These are phyloP conservation scores for Phoma sp. DNA, from an alignment of 2,329 filamentous ascomycete species.

Conservation along the genomic window DNA sequence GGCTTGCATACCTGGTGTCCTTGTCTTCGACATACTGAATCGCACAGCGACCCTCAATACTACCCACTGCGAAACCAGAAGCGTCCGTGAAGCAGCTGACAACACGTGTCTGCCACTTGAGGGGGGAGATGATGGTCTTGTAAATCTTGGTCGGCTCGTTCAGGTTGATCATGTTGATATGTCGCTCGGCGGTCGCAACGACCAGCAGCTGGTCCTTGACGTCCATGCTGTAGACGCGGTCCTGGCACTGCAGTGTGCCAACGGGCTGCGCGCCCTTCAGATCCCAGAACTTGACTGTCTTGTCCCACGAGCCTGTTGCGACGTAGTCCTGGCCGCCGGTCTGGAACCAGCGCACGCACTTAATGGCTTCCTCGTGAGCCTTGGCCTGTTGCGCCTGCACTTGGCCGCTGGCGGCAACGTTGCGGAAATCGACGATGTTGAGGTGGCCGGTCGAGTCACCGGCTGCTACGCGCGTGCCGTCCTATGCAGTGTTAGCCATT, in stretches of 20 bases:
- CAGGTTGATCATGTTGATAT: slow-evolving; percentile 94
- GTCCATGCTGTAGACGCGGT: slow-evolving; percentile 90
- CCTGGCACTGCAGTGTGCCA: slow-evolving; percentile 71
- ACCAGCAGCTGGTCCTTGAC: slow-evolving; percentile 88
- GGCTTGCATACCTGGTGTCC: slow-evolving; percentile 67
- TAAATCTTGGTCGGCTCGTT: slow-evolving; percentile 89
- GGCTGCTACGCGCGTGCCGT: slow-evolving; percentile 87
- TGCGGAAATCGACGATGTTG: slow-evolving; percentile 80
- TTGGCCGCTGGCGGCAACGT: slow-evolving; percentile 48
- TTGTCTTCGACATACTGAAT: slow-evolving; percentile 99
- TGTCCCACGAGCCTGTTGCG: slow-evolving; percentile 92
- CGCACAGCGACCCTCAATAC: slow-evolving; percentile 94
- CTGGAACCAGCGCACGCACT: slow-evolving; percentile 71
- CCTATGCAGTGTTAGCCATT: slow-evolving; percentile 60
- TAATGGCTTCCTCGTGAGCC: slow-evolving; percentile 80
- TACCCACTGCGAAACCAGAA: slow-evolving; percentile 90
- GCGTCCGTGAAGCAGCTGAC: slow-evolving; percentile 95
- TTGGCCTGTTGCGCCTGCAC: slow-evolving; percentile 65
- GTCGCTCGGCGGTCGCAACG: slow-evolving; percentile 90
- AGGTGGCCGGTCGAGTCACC: slow-evolving; percentile 91
- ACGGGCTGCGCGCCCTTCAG: slow-evolving; percentile 69
- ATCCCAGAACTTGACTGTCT: slow-evolving; percentile 91
- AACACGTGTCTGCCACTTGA: slow-evolving; percentile 97
- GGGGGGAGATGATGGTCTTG: slow-evolving; percentile 93
- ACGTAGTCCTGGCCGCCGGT: slow-evolving; percentile 77